Evolutionary conservation across 805 yeast species (phyloP).

Genomic region (Ogataea sp.): DNA sequence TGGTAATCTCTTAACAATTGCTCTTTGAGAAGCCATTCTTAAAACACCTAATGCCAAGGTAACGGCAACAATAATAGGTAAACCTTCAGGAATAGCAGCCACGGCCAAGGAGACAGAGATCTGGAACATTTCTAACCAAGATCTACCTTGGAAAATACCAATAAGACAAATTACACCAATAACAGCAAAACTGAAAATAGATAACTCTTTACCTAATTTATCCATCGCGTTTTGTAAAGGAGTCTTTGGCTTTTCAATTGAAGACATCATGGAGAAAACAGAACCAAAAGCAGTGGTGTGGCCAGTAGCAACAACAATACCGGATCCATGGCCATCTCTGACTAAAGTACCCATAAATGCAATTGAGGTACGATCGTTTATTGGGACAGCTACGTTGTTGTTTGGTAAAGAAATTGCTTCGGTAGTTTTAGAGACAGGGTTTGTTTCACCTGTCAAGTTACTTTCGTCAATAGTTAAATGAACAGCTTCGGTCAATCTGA

Average conservation of each 20-base stretch:
- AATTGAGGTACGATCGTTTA: conserved; percentile 65
- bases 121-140: conserved; percentile 97
- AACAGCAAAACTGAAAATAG: conserved; percentile 73
- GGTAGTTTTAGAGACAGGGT: conserved; percentile 66
- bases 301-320: conserved; percentile 89
- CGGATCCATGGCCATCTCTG: conserved; percentile 91
- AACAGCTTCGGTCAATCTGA: conserved; percentile 70
- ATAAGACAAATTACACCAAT: conserved; percentile 88
- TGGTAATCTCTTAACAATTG: conserved; percentile 90
- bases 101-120: conserved; percentile 96
- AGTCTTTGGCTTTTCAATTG: conserved; percentile 94
- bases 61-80: conserved; percentile 96
- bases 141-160: conserved; percentile 86
- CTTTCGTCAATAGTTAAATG: conserved; percentile 87
- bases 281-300: conserved; percentile 86
- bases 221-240: conserved; percentile 96
- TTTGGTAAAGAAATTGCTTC: conserved; percentile 32
- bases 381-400: conserved; percentile 40
- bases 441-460: conserved; percentile 91
- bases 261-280: conserved; percentile 92
- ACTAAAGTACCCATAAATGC: conserved; percentile 98
- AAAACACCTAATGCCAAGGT: conserved; percentile 93
- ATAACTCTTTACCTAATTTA: conserved; percentile 84
- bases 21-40: conserved; percentile 91
- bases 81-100: conserved; percentile 98